phyloP scores from a whole-genome alignment of 495 filamentous ascomycete genomes.

The Usnea hakonensis region DNA sequence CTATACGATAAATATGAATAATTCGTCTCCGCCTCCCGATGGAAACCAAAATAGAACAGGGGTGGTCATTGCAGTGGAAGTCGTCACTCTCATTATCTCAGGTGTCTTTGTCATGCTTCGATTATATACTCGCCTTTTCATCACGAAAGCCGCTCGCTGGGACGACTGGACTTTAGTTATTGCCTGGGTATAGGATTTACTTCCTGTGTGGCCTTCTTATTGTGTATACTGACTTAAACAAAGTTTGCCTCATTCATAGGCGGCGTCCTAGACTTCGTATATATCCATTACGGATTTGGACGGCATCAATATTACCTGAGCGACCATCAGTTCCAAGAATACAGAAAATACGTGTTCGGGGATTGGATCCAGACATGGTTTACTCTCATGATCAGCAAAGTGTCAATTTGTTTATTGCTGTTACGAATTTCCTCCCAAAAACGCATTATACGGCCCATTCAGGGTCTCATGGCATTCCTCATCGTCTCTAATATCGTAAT shows the following conservation, averaged over 20 bases:
- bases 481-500: slow-evolving; percentile 8
- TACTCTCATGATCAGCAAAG: slow-evolving; percentile 13
- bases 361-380: slow-evolving; percentile 2
- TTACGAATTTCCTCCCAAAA: slow-evolving; percentile 9
- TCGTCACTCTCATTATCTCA: background rate
- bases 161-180: background rate
- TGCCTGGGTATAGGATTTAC: background rate
- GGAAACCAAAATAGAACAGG: slow-evolving; percentile 6
- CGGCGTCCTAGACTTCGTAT: background rate
- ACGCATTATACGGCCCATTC: slow-evolving; percentile 5
- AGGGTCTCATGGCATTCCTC: slow-evolving; percentile 3
- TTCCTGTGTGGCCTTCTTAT: background rate
- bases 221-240: too few species aligned
- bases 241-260: too few species aligned
- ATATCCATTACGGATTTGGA: slow-evolving; percentile 8
- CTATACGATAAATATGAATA: background rate
- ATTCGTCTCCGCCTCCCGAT: background rate
- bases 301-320: background rate
- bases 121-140: slow-evolving; percentile 1
- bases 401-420: slow-evolving; percentile 14
- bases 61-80: background rate
- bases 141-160: background rate
- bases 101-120: slow-evolving; percentile 1
- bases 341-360: slow-evolving; percentile 1
- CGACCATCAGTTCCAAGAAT: background rate